A percentile compares a stretch with the other conserved stretches of the same genome.
These are phyloP conservation scores for Stipa capillata DNA, from an alignment of 176 grass and related monocot species.

Conservation along the genomic window DNA sequence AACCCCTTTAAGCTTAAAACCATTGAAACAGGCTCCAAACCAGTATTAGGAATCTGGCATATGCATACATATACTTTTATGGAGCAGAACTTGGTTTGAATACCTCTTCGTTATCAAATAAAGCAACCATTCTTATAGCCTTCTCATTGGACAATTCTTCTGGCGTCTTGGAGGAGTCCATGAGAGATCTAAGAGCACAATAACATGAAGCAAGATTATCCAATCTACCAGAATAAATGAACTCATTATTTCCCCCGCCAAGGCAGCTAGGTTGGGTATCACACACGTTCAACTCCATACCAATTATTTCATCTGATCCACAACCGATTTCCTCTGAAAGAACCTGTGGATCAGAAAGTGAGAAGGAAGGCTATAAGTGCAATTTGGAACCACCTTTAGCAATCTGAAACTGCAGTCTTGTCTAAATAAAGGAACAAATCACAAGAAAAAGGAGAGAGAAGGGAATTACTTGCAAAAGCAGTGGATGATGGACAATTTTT, in stretches of 20 bases:
- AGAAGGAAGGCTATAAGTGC: neutral
- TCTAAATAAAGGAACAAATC: neutral
- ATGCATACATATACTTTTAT: neutral
- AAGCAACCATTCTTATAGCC: slow-evolving; percentile 82
- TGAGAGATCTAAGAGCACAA: slow-evolving; percentile 79
- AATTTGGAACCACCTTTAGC: neutral
- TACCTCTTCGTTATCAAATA: slow-evolving; percentile 99
- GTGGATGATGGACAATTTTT: slow-evolving; percentile 62
- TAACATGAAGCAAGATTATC: slow-evolving; percentile 98
- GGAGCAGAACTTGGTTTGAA: neutral
- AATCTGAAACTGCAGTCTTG: neutral
- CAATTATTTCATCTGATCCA: slow-evolving; percentile 68
- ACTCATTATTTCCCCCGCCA: slow-evolving; percentile 79
- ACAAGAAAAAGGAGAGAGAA: neutral
- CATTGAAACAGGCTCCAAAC: neutral
- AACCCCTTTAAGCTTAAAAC: neutral
- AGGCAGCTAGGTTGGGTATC: slow-evolving; percentile 92
- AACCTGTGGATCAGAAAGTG: slow-evolving; percentile 28
- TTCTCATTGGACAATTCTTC: slow-evolving; percentile 61
- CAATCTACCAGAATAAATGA: slow-evolving; percentile 94
- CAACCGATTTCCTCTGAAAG: slow-evolving; percentile 83
- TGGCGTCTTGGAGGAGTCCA: slow-evolving; percentile 57
- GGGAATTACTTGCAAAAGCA: slow-evolving; percentile 65
- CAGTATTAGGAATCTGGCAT: neutral
- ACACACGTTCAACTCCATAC: slow-evolving; percentile 90